These are phyloP conservation scores for Amanita jacksonii DNA, from an alignment of 768 basidiomycete genomes.

Conservation along the genomic window DNA sequence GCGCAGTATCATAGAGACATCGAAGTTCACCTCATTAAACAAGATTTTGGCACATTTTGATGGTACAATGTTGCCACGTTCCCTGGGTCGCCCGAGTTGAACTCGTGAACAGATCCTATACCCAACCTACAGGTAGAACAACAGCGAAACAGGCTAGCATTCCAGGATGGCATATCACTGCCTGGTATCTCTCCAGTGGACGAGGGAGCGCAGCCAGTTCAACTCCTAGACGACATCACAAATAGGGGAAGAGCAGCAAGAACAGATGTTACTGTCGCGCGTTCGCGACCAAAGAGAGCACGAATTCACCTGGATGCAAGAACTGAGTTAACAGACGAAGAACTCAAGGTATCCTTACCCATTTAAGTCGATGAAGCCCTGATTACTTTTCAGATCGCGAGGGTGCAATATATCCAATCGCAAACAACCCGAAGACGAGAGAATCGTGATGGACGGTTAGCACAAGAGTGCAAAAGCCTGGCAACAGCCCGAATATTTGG, in stretches of 20 bases:
- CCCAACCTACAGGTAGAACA: too few species aligned
- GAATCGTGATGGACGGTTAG: slow-evolving; percentile 39
- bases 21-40: too few species aligned
- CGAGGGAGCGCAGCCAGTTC: slow-evolving; percentile 8
- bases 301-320: slow-evolving; percentile 58
- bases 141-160: too few species aligned
- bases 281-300: slow-evolving; percentile 30
- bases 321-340: slow-evolving; percentile 76
- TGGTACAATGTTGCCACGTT: too few species aligned
- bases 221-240: slow-evolving; percentile 8
- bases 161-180: background rate
- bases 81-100: too few species aligned
- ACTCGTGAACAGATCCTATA: too few species aligned
- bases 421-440: slow-evolving; percentile 48
- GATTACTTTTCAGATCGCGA: slow-evolving; percentile 15
- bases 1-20: too few species aligned
- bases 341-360: slow-evolving; percentile 50
- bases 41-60: too few species aligned
- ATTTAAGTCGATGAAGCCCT: background rate
- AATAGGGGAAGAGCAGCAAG: slow-evolving; percentile 16
- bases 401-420: slow-evolving; percentile 55
- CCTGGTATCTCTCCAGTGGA: background rate
- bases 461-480: slow-evolving; percentile 43
- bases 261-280: background rate
- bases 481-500: slow-evolving; percentile 62